phyloP scores from a whole-genome alignment of 345 rosid genomes.

The Hirschfeldia incana region DNA sequence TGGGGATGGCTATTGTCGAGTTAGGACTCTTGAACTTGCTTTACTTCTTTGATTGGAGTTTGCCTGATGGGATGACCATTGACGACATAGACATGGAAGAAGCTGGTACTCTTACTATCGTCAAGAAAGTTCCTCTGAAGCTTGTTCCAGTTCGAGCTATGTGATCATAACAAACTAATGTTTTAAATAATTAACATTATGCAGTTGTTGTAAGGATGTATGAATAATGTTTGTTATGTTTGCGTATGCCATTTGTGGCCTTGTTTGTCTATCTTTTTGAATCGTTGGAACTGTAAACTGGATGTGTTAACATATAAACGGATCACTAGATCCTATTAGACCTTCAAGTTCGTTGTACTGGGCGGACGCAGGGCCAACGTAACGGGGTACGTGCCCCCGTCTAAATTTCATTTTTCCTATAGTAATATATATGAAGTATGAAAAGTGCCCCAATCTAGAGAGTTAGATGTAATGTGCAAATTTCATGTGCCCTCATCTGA shows the following conservation, averaged over 20 bases:
- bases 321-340: too few relatives aligned
- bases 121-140: slow-evolving; percentile 32
- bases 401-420: too few relatives aligned
- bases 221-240: not conserved
- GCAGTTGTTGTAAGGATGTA: not conserved
- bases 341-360: not conserved
- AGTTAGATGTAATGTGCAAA: not conserved
- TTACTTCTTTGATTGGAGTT: slow-evolving; percentile 45
- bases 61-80: slow-evolving; percentile 38
- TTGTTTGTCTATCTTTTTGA: not conserved
- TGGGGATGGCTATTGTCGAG: slow-evolving; percentile 40
- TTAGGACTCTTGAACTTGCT: slow-evolving; percentile 46
- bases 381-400: too few relatives aligned
- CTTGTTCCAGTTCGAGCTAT: slow-evolving; percentile 31
- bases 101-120: slow-evolving; percentile 13
- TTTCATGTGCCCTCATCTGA: not conserved
- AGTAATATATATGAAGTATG: too few relatives aligned
- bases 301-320: not conserved
- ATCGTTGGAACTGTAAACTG: not conserved
- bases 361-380: too few relatives aligned
- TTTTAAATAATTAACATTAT: not conserved
- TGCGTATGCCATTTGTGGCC: not conserved
- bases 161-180: not conserved
- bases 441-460: not conserved
- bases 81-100: slow-evolving; percentile 39